Evolutionary conservation across 2,329 filamentous ascomycete genomes (phyloP).

Genomic region (Fusarium miscanthi): DNA sequence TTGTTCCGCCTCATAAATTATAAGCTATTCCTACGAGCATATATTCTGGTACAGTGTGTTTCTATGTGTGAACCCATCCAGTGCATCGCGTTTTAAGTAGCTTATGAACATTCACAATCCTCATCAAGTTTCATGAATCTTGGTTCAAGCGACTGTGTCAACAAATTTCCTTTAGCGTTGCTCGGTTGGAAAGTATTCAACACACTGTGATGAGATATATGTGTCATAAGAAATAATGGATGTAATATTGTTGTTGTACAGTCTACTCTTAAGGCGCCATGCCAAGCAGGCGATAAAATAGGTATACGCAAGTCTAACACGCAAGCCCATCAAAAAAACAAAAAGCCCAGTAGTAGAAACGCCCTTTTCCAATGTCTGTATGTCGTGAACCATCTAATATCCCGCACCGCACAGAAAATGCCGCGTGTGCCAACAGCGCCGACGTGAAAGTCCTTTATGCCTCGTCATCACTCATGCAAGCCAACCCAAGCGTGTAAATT

Average conservation of each 20-base stretch:
- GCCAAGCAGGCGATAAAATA: conserved; percentile 20
- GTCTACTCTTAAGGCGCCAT: conserved; percentile 21
- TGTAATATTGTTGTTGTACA: conserved; percentile 18
- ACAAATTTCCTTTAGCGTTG: too few species aligned
- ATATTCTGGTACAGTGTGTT: too few species aligned
- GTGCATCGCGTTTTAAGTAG: too few species aligned
- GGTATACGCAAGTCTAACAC: conserved; percentile 38
- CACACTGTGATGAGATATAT: conserved; percentile 50
- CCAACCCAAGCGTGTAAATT: not conserved
- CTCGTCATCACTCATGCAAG: conserved; percentile 2
- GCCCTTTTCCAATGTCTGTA: conserved; percentile 28
- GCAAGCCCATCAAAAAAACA: not conserved
- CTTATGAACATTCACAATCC: too few species aligned
- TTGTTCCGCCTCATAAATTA: too few species aligned
- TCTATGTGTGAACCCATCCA: too few species aligned
- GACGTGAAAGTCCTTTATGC: conserved; percentile 8
- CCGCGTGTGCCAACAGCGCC: conserved; percentile 32
- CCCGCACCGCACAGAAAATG: conserved; percentile 18
- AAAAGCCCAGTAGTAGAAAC: conserved; percentile 15
- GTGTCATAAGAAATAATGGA: not conserved
- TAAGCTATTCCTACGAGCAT: too few species aligned
- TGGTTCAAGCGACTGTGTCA: too few species aligned
- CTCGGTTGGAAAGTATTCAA: too few species aligned
- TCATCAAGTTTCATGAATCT: too few species aligned
- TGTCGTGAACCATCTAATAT: conserved; percentile 29